A percentile compares a stretch with the other conserved stretches of the same genome.
Conservation (phyloP, 495 filamentous ascomycete species). For the Aspergillus ostianus region DNA sequence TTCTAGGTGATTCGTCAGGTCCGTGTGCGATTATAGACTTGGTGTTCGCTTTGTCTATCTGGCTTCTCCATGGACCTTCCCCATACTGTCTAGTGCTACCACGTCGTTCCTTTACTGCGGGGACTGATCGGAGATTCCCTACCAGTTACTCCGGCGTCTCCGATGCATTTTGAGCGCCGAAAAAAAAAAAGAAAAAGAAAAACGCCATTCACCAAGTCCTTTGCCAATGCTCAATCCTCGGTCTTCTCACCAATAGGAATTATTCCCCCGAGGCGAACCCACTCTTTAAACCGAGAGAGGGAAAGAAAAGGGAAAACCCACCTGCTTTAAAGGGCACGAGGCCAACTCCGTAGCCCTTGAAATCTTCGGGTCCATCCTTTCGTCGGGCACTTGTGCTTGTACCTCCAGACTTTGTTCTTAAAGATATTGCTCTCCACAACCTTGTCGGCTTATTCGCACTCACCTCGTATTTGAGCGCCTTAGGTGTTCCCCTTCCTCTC, state of each 20-base stretch:
- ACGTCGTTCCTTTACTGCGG: background rate
- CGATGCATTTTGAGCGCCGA: background rate
- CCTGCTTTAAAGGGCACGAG: conserved; percentile 4
- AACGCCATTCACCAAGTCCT: background rate
- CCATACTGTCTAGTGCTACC: conserved; percentile 17
- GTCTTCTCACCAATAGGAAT: background rate
- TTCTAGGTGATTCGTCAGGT: background rate
- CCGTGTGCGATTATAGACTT: background rate
- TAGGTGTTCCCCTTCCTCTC: background rate
- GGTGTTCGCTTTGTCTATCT: background rate
- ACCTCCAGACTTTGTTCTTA: background rate
- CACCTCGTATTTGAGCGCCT: background rate
- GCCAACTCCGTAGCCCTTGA: conserved; percentile 6
- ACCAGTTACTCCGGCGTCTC: background rate
- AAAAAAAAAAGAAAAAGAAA: conserved; percentile 3
- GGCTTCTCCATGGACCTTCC: conserved; percentile 18
- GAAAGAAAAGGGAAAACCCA: conserved; percentile 5
- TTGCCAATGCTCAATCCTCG: background rate
- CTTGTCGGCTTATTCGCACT: background rate
- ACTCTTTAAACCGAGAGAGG: background rate
- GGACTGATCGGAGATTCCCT: background rate
- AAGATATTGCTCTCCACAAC: background rate
- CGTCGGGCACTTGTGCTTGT: background rate
- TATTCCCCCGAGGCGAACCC: background rate
- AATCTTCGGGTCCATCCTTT: background rate